A percentile compares a stretch with the other conserved stretches of the same genome.
Evolutionary conservation across 257 asterid species (phyloP).

Genomic region (Voacanga thouarsii): DNA sequence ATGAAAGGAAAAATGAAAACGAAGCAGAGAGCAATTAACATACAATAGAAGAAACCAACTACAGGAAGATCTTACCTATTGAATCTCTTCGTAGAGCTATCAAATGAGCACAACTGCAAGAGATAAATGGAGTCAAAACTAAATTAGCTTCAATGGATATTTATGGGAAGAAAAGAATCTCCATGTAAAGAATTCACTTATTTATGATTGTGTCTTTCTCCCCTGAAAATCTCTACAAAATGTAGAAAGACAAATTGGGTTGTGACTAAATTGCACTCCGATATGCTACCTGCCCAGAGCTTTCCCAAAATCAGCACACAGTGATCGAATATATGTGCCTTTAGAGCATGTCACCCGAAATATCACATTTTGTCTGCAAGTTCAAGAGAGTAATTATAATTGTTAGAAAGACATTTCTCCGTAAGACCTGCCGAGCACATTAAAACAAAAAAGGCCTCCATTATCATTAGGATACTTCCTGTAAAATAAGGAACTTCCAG

Average conservation of each 20-base stretch:
- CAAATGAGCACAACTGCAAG: constrained; percentile 91
- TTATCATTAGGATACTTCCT: not conserved
- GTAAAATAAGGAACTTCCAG: not conserved
- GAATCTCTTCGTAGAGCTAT: constrained; percentile 90
- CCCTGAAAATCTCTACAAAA: not conserved
- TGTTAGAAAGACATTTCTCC: not conserved
- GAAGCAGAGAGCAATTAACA: not conserved
- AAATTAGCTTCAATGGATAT: not conserved
- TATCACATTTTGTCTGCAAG: constrained; percentile 81
- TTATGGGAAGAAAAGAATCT: not conserved
- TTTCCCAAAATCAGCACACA: constrained; percentile 94
- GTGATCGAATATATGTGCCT: constrained; percentile 93
- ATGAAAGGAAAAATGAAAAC: not conserved
- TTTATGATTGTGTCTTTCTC: not conserved
- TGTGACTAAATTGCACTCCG: not conserved
- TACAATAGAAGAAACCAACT: not conserved
- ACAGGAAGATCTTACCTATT: constrained; percentile 48
- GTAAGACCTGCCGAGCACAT: not conserved
- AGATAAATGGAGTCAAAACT: not conserved
- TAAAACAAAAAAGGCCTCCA: not conserved
- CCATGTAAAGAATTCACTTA: not conserved
- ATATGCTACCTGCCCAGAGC: constrained; percentile 68
- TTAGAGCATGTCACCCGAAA: constrained; percentile 92
- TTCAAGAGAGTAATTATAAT: not conserved
- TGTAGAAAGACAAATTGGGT: not conserved